These are phyloP conservation scores for Salix koriyanagi DNA, from an alignment of 345 rosid species.

Conservation along the genomic window DNA sequence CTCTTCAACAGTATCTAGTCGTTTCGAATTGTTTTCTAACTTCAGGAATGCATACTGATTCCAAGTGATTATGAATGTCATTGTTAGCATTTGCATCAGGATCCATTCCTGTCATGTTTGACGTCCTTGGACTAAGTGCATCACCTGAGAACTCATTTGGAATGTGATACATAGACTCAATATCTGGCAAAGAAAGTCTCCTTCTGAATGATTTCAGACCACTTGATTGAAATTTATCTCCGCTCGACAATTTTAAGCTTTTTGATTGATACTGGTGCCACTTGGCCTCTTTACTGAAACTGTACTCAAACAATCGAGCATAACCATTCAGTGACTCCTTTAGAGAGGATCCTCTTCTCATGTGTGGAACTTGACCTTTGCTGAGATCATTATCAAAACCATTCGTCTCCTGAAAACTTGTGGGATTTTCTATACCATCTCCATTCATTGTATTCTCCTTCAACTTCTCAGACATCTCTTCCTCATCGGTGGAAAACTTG, in stretches of 20 bases:
- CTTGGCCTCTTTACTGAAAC: slow-evolving; percentile 31
- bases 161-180: slow-evolving; percentile 55
- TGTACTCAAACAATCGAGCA: slow-evolving; percentile 46
- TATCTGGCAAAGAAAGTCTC: slow-evolving; percentile 72
- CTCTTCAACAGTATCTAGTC: slow-evolving; percentile 26
- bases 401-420: slow-evolving; percentile 9
- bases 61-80: not conserved
- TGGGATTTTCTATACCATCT: slow-evolving; percentile 17
- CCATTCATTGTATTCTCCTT: slow-evolving; percentile 4
- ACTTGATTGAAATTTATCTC: slow-evolving; percentile 34
- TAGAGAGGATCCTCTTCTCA: slow-evolving; percentile 44
- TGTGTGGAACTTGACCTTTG: slow-evolving; percentile 1
- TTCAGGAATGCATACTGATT: slow-evolving; percentile 7
- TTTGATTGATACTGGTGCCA: slow-evolving; percentile 38
- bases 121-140: slow-evolving; percentile 20
- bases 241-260: slow-evolving; percentile 57
- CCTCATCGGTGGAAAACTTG: slow-evolving; percentile 6
- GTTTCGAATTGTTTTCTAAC: slow-evolving; percentile 22
- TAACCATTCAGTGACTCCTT: slow-evolving; percentile 54
- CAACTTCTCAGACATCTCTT: slow-evolving; percentile 12
- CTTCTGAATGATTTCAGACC: slow-evolving; percentile 53
- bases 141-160: slow-evolving; percentile 40
- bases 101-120: slow-evolving; percentile 10
- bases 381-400: slow-evolving; percentile 17
- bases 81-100: not conserved